Percentiles rank a stretch among this genome's conserved stretches.
Conservation (phyloP, 1,139 yeast species). For the Candida labiduridarum region DNA sequence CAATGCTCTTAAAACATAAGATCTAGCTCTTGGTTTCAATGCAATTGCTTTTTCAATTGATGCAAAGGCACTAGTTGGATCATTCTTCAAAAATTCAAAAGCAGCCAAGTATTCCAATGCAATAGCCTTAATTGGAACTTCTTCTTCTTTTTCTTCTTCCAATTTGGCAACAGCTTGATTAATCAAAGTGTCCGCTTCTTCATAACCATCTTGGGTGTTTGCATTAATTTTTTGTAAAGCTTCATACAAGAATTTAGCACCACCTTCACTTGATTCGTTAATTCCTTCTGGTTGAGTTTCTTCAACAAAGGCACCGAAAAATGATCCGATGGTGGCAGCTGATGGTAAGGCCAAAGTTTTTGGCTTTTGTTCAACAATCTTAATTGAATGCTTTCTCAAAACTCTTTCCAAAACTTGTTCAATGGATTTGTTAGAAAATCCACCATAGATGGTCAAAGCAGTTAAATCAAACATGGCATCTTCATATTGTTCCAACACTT, state of each 20-base stretch:
- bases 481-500: slow-evolving; percentile 70
- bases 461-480: slow-evolving; percentile 94
- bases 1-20: slow-evolving; percentile 82
- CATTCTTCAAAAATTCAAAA: slow-evolving; percentile 79
- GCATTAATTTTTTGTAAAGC: slow-evolving; percentile 66
- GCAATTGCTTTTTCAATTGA: slow-evolving; percentile 67
- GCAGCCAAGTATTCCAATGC: slow-evolving; percentile 87
- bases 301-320: slow-evolving; percentile 72
- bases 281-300: slow-evolving; percentile 52
- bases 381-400: slow-evolving; percentile 72
- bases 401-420: slow-evolving; percentile 88
- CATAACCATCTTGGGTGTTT: slow-evolving; percentile 73
- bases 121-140: slow-evolving; percentile 48
- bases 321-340: slow-evolving; percentile 81
- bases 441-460: slow-evolving; percentile 75
- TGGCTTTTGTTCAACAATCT: slow-evolving; percentile 63
- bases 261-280: slow-evolving; percentile 49
- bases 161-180: slow-evolving; percentile 66
- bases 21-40: slow-evolving; percentile 75
- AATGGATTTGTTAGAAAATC: slow-evolving; percentile 74
- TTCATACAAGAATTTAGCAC: slow-evolving; percentile 65
- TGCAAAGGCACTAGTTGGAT: slow-evolving; percentile 60
- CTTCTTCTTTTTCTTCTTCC: slow-evolving; percentile 35
- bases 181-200: slow-evolving; percentile 69
- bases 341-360: slow-evolving; percentile 72